These are phyloP conservation scores for Diospyros lotus DNA, from an alignment of 148 eudicot species.

Conservation along the genomic window DNA sequence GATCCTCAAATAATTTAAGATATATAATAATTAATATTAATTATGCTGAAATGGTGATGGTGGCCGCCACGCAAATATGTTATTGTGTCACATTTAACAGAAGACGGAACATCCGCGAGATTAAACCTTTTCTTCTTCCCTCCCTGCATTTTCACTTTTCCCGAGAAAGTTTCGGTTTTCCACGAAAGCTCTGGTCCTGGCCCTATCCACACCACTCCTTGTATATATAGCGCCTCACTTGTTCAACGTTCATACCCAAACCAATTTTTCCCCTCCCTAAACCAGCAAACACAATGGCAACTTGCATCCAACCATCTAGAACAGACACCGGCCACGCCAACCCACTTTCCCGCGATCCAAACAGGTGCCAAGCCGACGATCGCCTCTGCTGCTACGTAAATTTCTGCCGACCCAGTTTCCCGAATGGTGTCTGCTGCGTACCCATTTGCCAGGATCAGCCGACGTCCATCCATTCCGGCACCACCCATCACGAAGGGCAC, in stretches of 20 bases:
- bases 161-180: background rate
- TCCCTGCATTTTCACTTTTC: background rate
- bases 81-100: too few relatives aligned
- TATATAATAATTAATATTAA: too few relatives aligned
- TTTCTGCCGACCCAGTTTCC: constrained; percentile 23
- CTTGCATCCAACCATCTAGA: constrained; percentile 41
- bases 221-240: background rate
- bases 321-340: constrained; percentile 23
- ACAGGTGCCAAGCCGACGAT: constrained; percentile 26
- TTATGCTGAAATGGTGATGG: too few relatives aligned
- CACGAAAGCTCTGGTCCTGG: background rate
- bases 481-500: background rate
- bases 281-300: constrained; percentile 26
- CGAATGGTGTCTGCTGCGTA: constrained; percentile 29
- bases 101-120: too few relatives aligned
- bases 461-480: constrained; percentile 9
- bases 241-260: background rate
- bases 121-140: background rate
- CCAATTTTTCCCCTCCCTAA: background rate
- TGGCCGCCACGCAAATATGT: too few relatives aligned
- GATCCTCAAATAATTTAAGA: too few relatives aligned
- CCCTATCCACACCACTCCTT: background rate
- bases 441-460: constrained; percentile 28
- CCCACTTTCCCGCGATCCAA: constrained; percentile 22
- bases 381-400: constrained; percentile 20